phyloP scores from a whole-genome alignment of 768 basidiomycete species.

The Agaricus bisporus region DNA sequence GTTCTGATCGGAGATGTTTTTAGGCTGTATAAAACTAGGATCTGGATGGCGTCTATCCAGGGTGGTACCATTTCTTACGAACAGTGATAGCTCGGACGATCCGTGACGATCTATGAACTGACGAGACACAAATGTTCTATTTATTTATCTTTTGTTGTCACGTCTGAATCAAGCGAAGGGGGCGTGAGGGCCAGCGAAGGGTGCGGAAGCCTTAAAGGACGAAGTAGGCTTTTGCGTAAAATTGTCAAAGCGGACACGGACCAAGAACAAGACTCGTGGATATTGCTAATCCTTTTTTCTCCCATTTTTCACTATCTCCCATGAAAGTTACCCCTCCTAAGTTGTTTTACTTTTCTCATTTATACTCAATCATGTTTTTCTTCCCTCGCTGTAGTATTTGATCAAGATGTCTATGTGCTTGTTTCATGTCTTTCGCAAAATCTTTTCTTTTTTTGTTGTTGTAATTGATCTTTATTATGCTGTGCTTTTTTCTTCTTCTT shows the following conservation, averaged over 20 bases:
- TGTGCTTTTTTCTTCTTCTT: background rate
- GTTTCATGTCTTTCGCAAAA: background rate
- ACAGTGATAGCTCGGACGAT: constrained; percentile 18
- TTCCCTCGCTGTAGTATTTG: background rate
- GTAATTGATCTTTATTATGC: background rate
- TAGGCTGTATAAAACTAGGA: constrained; percentile 88
- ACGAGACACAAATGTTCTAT: background rate
- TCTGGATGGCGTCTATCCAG: constrained; percentile 90
- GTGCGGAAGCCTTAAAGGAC: too few species aligned
- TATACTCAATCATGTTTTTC: background rate
- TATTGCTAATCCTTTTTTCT: background rate
- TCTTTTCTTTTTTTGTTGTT: background rate
- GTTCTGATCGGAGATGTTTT: background rate
- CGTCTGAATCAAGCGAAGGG: too few species aligned
- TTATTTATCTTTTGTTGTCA: too few species aligned
- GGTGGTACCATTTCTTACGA: constrained; percentile 37
- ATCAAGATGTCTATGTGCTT: constrained; percentile 1
- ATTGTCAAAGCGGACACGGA: too few species aligned
- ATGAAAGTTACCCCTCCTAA: too few species aligned
- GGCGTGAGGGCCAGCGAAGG: background rate
- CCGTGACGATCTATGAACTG: background rate
- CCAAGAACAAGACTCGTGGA: too few species aligned
- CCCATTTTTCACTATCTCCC: background rate
- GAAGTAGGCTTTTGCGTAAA: too few species aligned
- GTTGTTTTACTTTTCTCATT: background rate